phyloP scores from a whole-genome alignment of 371 early-diverging fungal species.

The Basidiobolus meristosporus region DNA sequence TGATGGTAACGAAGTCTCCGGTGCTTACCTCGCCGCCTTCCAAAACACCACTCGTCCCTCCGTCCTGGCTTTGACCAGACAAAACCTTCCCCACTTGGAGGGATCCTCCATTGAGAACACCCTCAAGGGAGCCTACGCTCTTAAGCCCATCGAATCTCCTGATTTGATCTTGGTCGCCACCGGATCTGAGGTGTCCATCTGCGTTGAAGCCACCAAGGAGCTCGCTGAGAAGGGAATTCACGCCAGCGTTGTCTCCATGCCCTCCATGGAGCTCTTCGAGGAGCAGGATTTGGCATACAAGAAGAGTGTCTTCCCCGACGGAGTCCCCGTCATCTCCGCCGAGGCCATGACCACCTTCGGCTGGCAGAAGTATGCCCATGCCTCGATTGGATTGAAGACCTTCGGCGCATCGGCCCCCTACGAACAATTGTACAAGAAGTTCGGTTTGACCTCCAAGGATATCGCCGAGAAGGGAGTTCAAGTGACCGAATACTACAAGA shows the following conservation, averaged over 20 bases:
- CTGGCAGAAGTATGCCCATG: constrained; percentile 89
- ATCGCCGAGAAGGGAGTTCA: constrained; percentile 61
- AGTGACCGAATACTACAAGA: constrained; percentile 51
- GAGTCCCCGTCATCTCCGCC: constrained; percentile 68
- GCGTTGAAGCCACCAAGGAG: constrained; percentile 63
- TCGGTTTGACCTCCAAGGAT: constrained; percentile 59
- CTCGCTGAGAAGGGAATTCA: constrained; percentile 32
- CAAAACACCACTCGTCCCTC: constrained; percentile 52
- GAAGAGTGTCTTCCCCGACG: constrained; percentile 55
- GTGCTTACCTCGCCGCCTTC: constrained; percentile 71
- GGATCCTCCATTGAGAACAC: constrained; percentile 63
- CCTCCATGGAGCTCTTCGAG: constrained; percentile 88
- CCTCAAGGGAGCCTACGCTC: constrained; percentile 62
- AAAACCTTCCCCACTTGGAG: constrained; percentile 81
- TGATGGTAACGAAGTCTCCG: constrained; percentile 93
- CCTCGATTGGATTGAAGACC: constrained; percentile 80
- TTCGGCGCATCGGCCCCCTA: constrained; percentile 91
- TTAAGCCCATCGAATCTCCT: constrained; percentile 35
- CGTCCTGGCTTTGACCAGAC: constrained; percentile 85
- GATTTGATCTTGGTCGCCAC: constrained; percentile 73
- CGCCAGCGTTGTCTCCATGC: constrained; percentile 89
- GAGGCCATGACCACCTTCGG: constrained; percentile 92
- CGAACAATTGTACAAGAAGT: constrained; percentile 58
- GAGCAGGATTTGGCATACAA: constrained; percentile 78
- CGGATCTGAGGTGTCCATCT: constrained; percentile 90